Conservation (phyloP, 805 yeast species). For the Alloascoidea africana region DNA sequence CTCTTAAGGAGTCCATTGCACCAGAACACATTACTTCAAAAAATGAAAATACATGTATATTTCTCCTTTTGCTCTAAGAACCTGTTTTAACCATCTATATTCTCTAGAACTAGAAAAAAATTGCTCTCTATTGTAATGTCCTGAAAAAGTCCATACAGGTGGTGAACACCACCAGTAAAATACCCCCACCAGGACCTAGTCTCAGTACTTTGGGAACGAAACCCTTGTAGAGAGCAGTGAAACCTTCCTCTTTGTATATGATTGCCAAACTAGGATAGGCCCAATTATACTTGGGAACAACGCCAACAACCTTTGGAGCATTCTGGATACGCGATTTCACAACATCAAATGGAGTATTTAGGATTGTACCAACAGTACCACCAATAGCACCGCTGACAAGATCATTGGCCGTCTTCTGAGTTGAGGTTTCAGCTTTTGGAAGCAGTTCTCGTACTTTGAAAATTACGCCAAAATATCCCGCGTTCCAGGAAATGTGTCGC, state of each 20-base stretch:
- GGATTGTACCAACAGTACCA: slow-evolving; percentile 90
- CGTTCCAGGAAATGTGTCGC: slow-evolving; percentile 96
- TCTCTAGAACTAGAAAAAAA: too few species aligned
- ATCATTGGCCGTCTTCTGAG: slow-evolving; percentile 75
- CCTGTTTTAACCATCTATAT: too few species aligned
- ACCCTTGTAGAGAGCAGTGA: slow-evolving; percentile 84
- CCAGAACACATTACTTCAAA: too few species aligned
- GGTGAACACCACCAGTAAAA: slow-evolving; percentile 90
- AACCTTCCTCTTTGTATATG: slow-evolving; percentile 84
- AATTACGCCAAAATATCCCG: slow-evolving; percentile 93
- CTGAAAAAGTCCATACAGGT: slow-evolving; percentile 90
- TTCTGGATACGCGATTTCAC: slow-evolving; percentile 93
- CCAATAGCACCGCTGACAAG: slow-evolving; percentile 89
- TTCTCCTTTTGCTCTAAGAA: too few species aligned
- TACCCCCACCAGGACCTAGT: slow-evolving; percentile 99
- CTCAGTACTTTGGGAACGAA: slow-evolving; percentile 94
- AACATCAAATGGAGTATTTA: slow-evolving; percentile 95
- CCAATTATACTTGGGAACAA: slow-evolving; percentile 83
- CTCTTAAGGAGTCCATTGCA: too few species aligned
- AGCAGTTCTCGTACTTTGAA: slow-evolving; percentile 69
- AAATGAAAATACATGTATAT: too few species aligned
- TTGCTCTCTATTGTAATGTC: slow-evolving; percentile 24
- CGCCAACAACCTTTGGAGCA: slow-evolving; percentile 50
- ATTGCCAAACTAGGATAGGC: slow-evolving; percentile 63
- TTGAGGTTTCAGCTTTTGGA: slow-evolving; percentile 59